phyloP scores from a whole-genome alignment of 208 protist genomes.

The Acanthamoeba healyi region DNA sequence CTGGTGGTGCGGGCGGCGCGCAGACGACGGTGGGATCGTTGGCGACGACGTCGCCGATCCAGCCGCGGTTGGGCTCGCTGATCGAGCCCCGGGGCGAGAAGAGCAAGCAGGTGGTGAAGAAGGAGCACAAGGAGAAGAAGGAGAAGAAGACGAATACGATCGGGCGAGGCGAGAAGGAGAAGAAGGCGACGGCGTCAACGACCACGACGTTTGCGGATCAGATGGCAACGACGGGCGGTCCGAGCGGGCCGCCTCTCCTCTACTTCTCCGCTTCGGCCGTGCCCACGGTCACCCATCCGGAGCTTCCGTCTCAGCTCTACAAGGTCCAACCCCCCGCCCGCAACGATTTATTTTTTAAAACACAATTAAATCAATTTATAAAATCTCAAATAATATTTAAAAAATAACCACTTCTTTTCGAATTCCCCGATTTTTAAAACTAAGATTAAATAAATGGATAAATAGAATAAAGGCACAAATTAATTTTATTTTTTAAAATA shows the following conservation, averaged over 20 bases:
- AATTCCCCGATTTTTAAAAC: no score
- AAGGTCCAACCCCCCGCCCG: background rate
- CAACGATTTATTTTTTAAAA: background rate
- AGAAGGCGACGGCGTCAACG: no score
- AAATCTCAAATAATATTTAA: no score
- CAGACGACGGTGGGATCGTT: no score
- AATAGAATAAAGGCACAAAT: background rate
- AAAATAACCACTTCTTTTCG: no score
- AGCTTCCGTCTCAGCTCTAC: slow-evolving; percentile 5
- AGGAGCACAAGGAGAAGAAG: slow-evolving; percentile 1
- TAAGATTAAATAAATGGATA: background rate
- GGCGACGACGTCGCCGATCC: no score
- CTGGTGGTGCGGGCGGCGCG: no score
- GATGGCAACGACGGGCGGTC: background rate
- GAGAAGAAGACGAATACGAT: no score
- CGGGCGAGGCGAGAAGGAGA: no score
- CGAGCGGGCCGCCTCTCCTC: background rate
- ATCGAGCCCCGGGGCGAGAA: background rate
- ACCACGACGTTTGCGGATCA: no score
- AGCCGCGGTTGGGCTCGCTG: no score
- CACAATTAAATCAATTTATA: no score
- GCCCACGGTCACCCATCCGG: slow-evolving; percentile 14
- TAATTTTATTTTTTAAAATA: background rate
- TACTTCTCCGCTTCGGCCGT: background rate
- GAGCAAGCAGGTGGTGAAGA: background rate